Conservation (phyloP, 2,329 filamentous ascomycete genomes). For the Pseudogymnoascus sp. region DNA sequence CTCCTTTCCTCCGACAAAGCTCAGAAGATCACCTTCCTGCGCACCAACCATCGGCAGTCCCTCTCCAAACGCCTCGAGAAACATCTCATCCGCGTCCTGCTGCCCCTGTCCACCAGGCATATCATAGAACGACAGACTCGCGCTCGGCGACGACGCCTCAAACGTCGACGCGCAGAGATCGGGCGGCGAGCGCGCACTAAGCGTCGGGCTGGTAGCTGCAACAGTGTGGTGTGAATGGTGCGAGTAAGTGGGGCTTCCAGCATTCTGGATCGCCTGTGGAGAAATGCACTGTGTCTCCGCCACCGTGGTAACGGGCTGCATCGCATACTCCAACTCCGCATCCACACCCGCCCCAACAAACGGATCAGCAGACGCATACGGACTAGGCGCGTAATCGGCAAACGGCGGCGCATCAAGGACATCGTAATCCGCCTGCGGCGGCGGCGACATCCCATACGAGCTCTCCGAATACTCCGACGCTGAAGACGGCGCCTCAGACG, state of each 20-base stretch:
- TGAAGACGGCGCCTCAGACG: slow-evolving; percentile 33
- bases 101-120: slow-evolving; percentile 7
- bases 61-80: slow-evolving; percentile 25
- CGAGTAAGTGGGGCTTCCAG: slow-evolving; percentile 20
- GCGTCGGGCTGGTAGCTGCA: slow-evolving; percentile 29
- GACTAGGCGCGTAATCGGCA: slow-evolving; percentile 29
- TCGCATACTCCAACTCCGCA: slow-evolving; percentile 19
- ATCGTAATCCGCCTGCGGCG: slow-evolving; percentile 33
- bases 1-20: neutral
- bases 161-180: slow-evolving; percentile 46
- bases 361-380: slow-evolving; percentile 24
- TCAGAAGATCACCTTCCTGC: neutral
- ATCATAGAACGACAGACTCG: slow-evolving; percentile 25
- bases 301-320: neutral
- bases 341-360: slow-evolving; percentile 33
- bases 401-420: slow-evolving; percentile 30
- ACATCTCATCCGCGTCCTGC: slow-evolving; percentile 29
- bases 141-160: slow-evolving; percentile 42
- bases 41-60: neutral
- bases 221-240: slow-evolving; percentile 14
- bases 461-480: slow-evolving; percentile 49
- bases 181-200: slow-evolving; percentile 48
- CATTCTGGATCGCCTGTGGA: slow-evolving; percentile 23
- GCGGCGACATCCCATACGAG: slow-evolving; percentile 46
- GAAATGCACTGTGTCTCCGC: slow-evolving; percentile 21